Evolutionary conservation across 306 rosid species (phyloP), one percentile per base, ranked within the genome.

Genomic region (Rosa rugosa): DNA sequence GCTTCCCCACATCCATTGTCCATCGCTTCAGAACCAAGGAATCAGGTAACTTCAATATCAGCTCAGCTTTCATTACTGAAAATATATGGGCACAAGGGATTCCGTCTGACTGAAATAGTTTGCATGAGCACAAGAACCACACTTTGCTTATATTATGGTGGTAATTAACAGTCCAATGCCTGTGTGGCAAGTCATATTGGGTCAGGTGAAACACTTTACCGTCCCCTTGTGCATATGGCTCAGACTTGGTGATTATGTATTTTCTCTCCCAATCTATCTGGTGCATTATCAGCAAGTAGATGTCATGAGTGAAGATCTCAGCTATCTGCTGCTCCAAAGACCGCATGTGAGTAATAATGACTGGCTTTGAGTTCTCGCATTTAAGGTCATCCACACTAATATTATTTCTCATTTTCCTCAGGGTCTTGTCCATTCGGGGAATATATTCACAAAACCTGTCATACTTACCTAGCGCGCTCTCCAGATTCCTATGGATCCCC

Each of bases 171-270:
- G 68, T 62, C 68, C 68, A 62, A 27, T 12, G 17, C 41, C 68
- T 62, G 68, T 62, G 41, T 3, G 40, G 40, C 40, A 62, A 13
- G 41, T 62, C 68, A 27, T 62, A 62, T 13, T 62, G 68, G 41
- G 68, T 62, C 68, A 62, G 68, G 40, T 62, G 36, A 62, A 27
- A 62, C 68, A 62, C 68, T 62, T 62, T 62, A 62, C 68, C 68
- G 4, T 62, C 20, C 34, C 68, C 40, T 25, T 23, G 14, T 22
- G 16, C 66, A 60, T 62, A 27, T 62, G 68, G 68, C 40, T 62
- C 40, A 62, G 68, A 62, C 68, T 27, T 62, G 34, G 40, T 62
- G 68, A 62, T 62, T 31, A 62, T 62, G 41, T 62, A 62, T 5
- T 25, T 62, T 27, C 68, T 62, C 41, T 62, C 68, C 68, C 68